Base-by-base conservation (phyloP, 768 basidiomycete genomes). In the Amanita phalloides region DNA sequence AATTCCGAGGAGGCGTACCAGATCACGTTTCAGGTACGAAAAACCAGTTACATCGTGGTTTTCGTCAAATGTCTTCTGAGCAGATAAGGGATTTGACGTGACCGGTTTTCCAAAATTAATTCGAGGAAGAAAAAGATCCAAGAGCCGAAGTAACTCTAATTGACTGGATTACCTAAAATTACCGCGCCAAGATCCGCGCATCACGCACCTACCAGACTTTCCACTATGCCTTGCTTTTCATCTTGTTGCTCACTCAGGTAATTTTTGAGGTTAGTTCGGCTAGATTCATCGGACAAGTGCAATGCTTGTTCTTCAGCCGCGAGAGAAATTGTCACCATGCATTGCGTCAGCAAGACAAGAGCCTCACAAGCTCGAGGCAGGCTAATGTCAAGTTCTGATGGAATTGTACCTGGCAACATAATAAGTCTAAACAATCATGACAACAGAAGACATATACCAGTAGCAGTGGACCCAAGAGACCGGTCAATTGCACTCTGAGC, bases 1-100 rank as follows among this genome's bases (percentile, higher is more conserved):
- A 44, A 88, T 75, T 5, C 90, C 90, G n/a, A 95, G 70, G 10
- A 95, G 69, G 14, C 88, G 84, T n/a, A 93, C 87, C 35, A 96
- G 74, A 67, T 94, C 90, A 42, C 90, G 78, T 66, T 95, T 95
- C 54, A 96, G 69, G 63, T 90, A 89, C 1, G 77, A 73, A 63
- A 95, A 92, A 11, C 85, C 82, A n/a, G 74, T 69, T 41, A 70
- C 61, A 49, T 76, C 77, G 57, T 37, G 35, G 8, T 6, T 35
- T 45, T 44, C 8, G 13, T 38, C 43, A 35, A 25, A 45, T 14
- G 51, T 52, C 44, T 63, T 61, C 42, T 59, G 54, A 21, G 64
- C 56, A 42, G 60, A 56, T 48, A 61, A 55, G 48, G 60, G 63
- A 43, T 62, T 57, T 43, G 58, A 59, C 20, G 57, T 56, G 17